These are phyloP conservation scores for Sarocladium kiliense DNA, from an alignment of 2,329 filamentous ascomycete genomes.

Conservation along the genomic window DNA sequence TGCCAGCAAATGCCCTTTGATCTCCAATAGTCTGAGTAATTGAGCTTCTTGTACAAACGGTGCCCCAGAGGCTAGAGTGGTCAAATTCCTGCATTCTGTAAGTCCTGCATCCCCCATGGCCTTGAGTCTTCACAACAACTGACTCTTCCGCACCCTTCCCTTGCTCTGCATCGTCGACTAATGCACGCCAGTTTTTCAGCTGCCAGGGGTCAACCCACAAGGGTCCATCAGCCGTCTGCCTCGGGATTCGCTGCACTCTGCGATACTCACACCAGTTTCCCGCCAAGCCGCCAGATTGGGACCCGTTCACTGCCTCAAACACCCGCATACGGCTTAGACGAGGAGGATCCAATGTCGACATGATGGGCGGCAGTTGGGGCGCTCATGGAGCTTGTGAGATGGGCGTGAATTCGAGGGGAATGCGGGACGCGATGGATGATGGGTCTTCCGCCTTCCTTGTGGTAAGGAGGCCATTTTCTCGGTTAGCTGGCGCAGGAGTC, in stretches of 20 bases:
- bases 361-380: neutral
- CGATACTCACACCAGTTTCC: neutral
- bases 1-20: too few species aligned
- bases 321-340: neutral
- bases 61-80: too few species aligned
- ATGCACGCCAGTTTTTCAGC: slow-evolving; percentile 13
- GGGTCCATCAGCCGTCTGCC: slow-evolving; percentile 2
- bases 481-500: neutral
- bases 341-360: neutral
- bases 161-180: slow-evolving; percentile 7
- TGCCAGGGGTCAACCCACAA: slow-evolving; percentile 11
- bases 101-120: too few species aligned
- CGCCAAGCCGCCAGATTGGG: slow-evolving; percentile 13
- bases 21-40: too few species aligned
- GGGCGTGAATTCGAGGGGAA: neutral
- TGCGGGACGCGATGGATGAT: neutral
- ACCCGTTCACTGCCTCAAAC: neutral
- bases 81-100: neutral
- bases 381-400: neutral
- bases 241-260: neutral
- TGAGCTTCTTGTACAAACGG: too few species aligned
- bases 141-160: neutral
- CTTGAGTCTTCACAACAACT: too few species aligned
- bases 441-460: too few species aligned
- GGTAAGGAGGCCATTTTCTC: too few species aligned